Percentiles rank a stretch among this genome's conserved stretches.
phyloP scores from a whole-genome alignment of 2,329 filamentous ascomycete species.

The Alternaria tenuissima region DNA sequence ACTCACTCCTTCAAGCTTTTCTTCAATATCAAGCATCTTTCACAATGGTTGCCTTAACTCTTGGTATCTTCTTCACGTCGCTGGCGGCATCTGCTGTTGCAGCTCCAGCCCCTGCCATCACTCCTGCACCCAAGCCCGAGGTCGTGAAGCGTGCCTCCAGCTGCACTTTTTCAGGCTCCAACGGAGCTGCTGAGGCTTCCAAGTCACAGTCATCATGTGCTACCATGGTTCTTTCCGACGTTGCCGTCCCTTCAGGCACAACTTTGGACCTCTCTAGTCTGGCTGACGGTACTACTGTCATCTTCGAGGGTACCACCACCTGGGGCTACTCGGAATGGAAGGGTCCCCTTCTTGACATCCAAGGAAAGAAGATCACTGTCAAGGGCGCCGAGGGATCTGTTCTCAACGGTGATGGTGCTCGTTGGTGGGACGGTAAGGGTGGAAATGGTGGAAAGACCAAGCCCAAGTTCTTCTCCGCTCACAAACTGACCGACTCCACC shows the following conservation, averaged over 20 bases:
- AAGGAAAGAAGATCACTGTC: slow-evolving; percentile 66
- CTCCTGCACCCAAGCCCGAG: slow-evolving; percentile 25
- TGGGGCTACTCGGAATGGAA: slow-evolving; percentile 72
- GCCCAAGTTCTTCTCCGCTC: slow-evolving; percentile 63
- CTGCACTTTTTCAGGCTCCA: slow-evolving; percentile 62
- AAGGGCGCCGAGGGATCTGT: slow-evolving; percentile 63
- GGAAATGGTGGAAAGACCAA: slow-evolving; percentile 56
- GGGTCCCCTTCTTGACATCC: slow-evolving; percentile 68
- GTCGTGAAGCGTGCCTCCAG: slow-evolving; percentile 36
- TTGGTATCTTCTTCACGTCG: slow-evolving; percentile 24
- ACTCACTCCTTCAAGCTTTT: slow-evolving; percentile 13
- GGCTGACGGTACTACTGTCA: slow-evolving; percentile 61
- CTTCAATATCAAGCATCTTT: slow-evolving; percentile 6
- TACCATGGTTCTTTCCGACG: slow-evolving; percentile 62
- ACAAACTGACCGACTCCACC: slow-evolving; percentile 59
- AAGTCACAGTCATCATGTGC: slow-evolving; percentile 61
- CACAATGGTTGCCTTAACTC: slow-evolving; percentile 25
- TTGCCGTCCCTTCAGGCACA: slow-evolving; percentile 64
- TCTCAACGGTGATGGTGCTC: slow-evolving; percentile 64
- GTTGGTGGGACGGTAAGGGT: slow-evolving; percentile 61
- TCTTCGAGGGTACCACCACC: slow-evolving; percentile 70
- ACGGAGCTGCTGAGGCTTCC: slow-evolving; percentile 56
- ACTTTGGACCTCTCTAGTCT: slow-evolving; percentile 67
- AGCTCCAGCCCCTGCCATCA: slow-evolving; percentile 34
- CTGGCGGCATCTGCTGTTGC: slow-evolving; percentile 32